Evolutionary conservation across 495 filamentous ascomycete genomes (phyloP), one percentile per base, ranked within the genome.

Genomic region (Penicillium goetzii): DNA sequence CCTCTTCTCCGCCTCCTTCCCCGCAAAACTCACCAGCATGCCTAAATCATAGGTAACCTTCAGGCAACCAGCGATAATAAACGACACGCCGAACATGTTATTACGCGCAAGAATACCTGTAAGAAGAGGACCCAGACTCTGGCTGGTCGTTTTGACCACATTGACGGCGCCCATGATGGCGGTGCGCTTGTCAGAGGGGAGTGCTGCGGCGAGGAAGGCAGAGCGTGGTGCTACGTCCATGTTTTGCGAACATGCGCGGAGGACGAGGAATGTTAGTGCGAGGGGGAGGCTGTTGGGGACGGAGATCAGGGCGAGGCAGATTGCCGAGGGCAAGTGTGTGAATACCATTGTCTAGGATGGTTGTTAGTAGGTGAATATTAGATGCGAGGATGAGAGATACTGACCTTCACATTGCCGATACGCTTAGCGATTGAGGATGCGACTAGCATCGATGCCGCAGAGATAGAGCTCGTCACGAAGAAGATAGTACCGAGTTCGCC

Each of bases 191-290:
- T 85, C 83, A 0, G 89, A 83, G 38, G 87, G 83, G 15, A 94
- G 82, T 0, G 88, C 86, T 0, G 87, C 86, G 0, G 91, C 88
- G 11, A 95, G 81, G 74, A 96, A 95, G 0, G 92, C 91, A 0
- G 89, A 84, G 3, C 91, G 84, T 0, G 92, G 92, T 0, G 90
- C 90, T 61, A 90, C 86, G 67, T 97, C 92, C 91, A 95, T 95
- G 65, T 81, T 89, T 67, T 89, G 86, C 11, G 87, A 80, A 41
- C 85, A 86, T 0, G 89, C 83, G 12, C 92, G 84, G n/a, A 94
- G 76, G 32, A 92, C 75, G 15, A 93, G 78, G 47, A 93, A 85
- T 3, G 78, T 81, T 49, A 89, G 79, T 3, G 87, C 79, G 23
- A 90, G 61, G 28, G 79, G 80, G 15, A 88, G 76, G 28, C 73